A percentile compares a stretch with the other conserved stretches of the same genome.
Evolutionary conservation across 202 grass and related monocot species (phyloP).

Genomic region (Elaeis oleifera): DNA sequence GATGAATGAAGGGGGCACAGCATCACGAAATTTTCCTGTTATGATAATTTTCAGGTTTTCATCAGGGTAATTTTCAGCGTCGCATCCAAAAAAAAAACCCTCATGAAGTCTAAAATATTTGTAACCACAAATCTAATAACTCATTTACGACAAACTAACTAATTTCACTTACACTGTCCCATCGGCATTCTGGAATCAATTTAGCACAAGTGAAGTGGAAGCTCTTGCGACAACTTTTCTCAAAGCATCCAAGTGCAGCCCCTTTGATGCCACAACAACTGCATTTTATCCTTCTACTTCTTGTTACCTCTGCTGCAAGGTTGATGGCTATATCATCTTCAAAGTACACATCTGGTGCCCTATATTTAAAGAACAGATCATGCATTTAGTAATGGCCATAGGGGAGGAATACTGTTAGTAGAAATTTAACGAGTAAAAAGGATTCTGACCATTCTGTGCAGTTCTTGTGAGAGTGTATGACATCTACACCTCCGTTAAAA

Average conservation of each 20-base stretch:
- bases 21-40: constrained; percentile 96
- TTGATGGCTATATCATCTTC: constrained; percentile 68
- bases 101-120: no score
- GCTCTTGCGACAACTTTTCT: constrained; percentile 73
- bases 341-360: constrained; percentile 95
- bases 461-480: constrained; percentile 77
- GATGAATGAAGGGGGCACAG: constrained; percentile 66
- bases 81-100: no score
- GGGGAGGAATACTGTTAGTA: no score
- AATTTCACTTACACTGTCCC: constrained; percentile 70
- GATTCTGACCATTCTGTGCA: constrained; percentile 71
- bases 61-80: not conserved
- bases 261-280: constrained; percentile 88
- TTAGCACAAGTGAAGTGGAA: constrained; percentile 93
- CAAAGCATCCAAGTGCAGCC: constrained; percentile 83
- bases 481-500: constrained; percentile 37
- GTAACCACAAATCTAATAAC: no score
- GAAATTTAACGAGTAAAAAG: not conserved
- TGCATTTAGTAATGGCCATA: constrained; percentile 7
- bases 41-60: not conserved
- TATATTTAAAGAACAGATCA: constrained; percentile 19
- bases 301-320: constrained; percentile 56
- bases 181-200: constrained; percentile 76
- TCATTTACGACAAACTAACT: no score
- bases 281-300: constrained; percentile 88